Conservation (phyloP, 176 grass and related monocot species). For the Oryza brachyantha region DNA sequence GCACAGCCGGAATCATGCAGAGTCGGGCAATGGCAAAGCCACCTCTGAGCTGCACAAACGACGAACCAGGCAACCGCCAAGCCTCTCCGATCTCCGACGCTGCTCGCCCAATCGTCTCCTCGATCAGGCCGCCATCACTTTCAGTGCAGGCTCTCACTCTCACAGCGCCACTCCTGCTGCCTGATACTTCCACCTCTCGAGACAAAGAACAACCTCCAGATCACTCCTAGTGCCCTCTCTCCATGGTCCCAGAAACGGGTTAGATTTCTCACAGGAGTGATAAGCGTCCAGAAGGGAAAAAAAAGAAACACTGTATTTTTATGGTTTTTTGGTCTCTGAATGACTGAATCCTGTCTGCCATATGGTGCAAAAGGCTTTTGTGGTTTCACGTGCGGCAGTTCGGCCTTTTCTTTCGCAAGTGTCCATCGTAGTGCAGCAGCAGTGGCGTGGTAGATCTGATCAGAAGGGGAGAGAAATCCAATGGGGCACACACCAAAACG, state of each 20-base stretch:
- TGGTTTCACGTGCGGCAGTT: constrained; percentile 15
- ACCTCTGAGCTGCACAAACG: constrained; percentile 19
- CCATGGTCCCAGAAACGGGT: constrained; percentile 10
- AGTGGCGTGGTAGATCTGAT: constrained; percentile 27
- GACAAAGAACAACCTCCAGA: constrained; percentile 15
- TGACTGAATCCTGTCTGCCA: constrained; percentile 45
- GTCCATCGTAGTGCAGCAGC: background rate
- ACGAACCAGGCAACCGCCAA: background rate
- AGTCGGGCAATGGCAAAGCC: background rate
- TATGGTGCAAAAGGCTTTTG: constrained; percentile 12
- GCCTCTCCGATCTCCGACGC: background rate
- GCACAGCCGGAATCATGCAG: background rate
- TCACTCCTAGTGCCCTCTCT: background rate
- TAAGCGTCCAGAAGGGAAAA: constrained; percentile 24
- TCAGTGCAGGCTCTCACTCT: constrained; percentile 26
- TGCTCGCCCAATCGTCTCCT: constrained; percentile 20
- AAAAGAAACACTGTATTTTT: background rate
- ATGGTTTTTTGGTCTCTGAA: background rate
- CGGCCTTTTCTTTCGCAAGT: constrained; percentile 6
- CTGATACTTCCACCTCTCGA: background rate
- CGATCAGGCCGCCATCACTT: constrained; percentile 15
- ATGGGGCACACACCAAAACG: background rate
- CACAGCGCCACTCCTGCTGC: background rate
- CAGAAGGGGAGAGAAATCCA: background rate
- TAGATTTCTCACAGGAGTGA: background rate